Evolutionary conservation across 305 asterid genomes (phyloP), one percentile per base, ranked within the genome.

Genomic region (Caryopteris hybrid): DNA sequence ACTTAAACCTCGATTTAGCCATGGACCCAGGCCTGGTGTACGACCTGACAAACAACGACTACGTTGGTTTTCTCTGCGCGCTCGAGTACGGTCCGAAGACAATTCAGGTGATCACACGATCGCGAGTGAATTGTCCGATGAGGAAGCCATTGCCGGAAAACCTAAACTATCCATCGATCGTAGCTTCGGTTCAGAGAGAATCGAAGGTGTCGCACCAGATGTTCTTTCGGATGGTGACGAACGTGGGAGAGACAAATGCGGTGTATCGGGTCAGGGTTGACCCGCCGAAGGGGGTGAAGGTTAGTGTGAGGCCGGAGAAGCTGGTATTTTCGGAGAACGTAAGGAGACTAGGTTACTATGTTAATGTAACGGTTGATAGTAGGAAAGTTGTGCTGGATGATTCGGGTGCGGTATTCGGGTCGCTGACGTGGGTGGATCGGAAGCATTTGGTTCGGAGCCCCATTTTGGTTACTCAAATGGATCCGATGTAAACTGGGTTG

Each of bases 381-480:
- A 81, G 65, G 74, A 76, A 77, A 56, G 58, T 83, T 74, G 78
- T 71, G 39, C 59, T 83, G 80, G 84, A 57, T 42, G 79, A 80
- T 63, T 79, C 92, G 56, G 95, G 95, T 60, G 90, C 86, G 16
- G 84, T 78, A 0, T 90, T 84, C 60, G 96, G 96, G 29, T 85
- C 91, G 29, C 78, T 87, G 61, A 73, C 80, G 64, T 90, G 96
- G 96, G 74, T 21, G 58, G 93, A 85, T 56, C 91, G 91, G 65
- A 87, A 81, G 70, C 96, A 80, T 56, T 80, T 70, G 59, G 96
- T 87, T 65, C 84, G 93, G 63, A 90, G 89, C 87, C 89, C 95
- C 72, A 78, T 90, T 34, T 78, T 88, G 61, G 88, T 89, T 42
- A 79, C 91, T 54, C 84, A 79, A 68, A 67, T 79, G 38, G 88